Evolutionary conservation across 306 rosid species (phyloP).

Genomic region (Vigna nakashimae): DNA sequence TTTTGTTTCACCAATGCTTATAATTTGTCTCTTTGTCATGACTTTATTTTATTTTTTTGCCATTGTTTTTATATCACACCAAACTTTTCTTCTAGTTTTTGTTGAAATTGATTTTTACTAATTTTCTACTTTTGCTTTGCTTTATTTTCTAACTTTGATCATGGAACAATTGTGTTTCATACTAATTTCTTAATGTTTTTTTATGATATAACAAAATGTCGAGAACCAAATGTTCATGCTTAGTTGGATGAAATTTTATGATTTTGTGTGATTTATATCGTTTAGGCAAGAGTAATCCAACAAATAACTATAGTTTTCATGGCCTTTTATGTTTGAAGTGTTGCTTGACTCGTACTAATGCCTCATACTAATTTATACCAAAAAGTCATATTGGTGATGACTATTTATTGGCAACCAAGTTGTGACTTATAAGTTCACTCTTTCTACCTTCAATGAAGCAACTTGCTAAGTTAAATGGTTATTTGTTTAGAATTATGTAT

Average conservation of each 20-base stretch:
- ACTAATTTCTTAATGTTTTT: not conserved
- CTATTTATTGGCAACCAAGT: not conserved
- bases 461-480: conserved; percentile 3
- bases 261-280: not conserved
- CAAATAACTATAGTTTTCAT: not conserved
- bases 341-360: not conserved
- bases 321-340: not conserved
- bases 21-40: not conserved
- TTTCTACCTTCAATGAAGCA: not conserved
- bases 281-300: not conserved
- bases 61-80: not conserved
- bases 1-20: not conserved
- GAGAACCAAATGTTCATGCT: not conserved
- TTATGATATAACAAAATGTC: not conserved
- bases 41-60: not conserved
- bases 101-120: not conserved
- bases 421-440: not conserved
- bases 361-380: not conserved
- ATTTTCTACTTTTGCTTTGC: not conserved
- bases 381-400: not conserved
- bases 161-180: not conserved
- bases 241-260: not conserved
- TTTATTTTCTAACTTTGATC: not conserved
- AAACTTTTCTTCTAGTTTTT: not conserved
- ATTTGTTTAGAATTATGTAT: conserved; percentile 3